Conservation (phyloP, 495 filamentous ascomycete species). For the Podospora australis region DNA sequence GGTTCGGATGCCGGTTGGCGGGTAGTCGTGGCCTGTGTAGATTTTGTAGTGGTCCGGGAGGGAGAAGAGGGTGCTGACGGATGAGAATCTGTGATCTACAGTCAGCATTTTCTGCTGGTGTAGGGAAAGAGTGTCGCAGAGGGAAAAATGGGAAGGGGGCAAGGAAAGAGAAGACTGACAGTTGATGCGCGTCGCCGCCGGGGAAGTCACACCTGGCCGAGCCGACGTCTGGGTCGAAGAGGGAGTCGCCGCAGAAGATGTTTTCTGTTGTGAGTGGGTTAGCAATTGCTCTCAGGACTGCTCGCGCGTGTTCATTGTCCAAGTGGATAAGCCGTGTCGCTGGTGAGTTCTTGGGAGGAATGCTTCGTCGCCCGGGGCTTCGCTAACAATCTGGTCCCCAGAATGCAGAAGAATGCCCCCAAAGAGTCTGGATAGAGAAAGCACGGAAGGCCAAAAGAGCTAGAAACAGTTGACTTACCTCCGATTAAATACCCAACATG, state of each 20-base stretch:
- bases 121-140: neutral
- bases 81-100: conserved; percentile 18
- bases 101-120: neutral
- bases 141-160: neutral
- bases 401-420: no score
- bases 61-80: conserved; percentile 39
- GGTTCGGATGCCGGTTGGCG: conserved; percentile 21
- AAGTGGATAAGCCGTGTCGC: neutral
- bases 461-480: conserved; percentile 16
- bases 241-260: conserved; percentile 55
- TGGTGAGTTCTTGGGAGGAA: neutral
- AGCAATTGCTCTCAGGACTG: neutral
- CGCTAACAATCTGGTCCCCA: no score
- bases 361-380: no score
- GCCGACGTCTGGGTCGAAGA: conserved; percentile 55
- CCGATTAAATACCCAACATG: conserved; percentile 56
- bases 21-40: conserved; percentile 50
- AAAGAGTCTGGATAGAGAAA: neutral
- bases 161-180: conserved; percentile 25
- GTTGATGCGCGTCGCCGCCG: conserved; percentile 39
- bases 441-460: neutral
- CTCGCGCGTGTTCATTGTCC: neutral
- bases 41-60: conserved; percentile 41
- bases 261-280: conserved; percentile 26
- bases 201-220: conserved; percentile 57